A percentile compares a stretch with the other conserved stretches of the same genome.
These are phyloP conservation scores for Lophiostoma macrostomum DNA, from an alignment of 495 filamentous ascomycete species.

Conservation along the genomic window DNA sequence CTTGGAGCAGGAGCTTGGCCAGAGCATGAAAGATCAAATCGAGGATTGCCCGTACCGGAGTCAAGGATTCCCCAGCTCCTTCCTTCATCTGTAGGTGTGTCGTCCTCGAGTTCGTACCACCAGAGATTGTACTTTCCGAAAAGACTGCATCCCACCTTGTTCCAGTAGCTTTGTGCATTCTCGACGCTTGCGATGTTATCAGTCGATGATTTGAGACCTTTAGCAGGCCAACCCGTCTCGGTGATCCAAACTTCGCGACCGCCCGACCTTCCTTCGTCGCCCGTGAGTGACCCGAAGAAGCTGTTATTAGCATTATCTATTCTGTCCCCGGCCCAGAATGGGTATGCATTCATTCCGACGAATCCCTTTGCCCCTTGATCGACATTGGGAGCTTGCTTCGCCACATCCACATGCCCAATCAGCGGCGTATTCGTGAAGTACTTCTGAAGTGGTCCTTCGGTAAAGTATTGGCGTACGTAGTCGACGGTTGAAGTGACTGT, in stretches of 20 bases:
- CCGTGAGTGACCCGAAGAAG: slow-evolving; percentile 29
- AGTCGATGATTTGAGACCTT: slow-evolving; percentile 37
- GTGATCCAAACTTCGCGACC: slow-evolving; percentile 53
- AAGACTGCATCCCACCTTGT: slow-evolving; percentile 36
- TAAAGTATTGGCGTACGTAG: neutral
- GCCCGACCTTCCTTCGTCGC: slow-evolving; percentile 34
- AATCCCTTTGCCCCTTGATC: slow-evolving; percentile 47
- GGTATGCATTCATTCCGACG: slow-evolving; percentile 52
- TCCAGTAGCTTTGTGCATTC: slow-evolving; percentile 31
- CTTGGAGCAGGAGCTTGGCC: too few relatives aligned
- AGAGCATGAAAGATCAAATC: too few relatives aligned
- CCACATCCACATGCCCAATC: slow-evolving; percentile 15
- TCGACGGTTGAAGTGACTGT: neutral
- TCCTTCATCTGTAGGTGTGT: too few relatives aligned
- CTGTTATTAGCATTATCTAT: slow-evolving; percentile 45
- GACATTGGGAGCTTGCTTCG: neutral
- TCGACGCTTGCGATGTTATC: slow-evolving; percentile 11
- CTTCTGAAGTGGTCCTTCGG: neutral
- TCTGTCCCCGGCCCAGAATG: slow-evolving; percentile 47
- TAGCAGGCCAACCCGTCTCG: slow-evolving; percentile 52
- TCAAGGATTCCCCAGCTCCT: too few relatives aligned
- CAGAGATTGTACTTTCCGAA: slow-evolving; percentile 24
- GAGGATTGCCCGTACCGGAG: too few relatives aligned
- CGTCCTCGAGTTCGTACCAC: slow-evolving; percentile 24
- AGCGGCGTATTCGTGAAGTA: slow-evolving; percentile 1